Evolutionary conservation across 1,139 yeast genomes (phyloP).

Genomic region (Diutina sp.): DNA sequence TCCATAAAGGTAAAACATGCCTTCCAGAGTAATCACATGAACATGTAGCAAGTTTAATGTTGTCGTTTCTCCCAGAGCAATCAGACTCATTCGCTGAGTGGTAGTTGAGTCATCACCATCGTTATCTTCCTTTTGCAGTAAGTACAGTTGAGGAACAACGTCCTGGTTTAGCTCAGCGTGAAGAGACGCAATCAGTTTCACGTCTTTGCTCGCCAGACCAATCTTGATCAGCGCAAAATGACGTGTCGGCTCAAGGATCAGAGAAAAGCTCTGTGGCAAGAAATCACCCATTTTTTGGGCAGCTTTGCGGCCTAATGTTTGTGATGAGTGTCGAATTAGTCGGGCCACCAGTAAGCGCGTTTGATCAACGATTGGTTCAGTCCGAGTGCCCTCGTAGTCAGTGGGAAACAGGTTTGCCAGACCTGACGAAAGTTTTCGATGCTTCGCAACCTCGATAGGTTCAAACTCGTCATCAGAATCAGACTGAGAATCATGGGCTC

Average conservation of each 20-base stretch:
- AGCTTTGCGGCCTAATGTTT: slow-evolving; percentile 55
- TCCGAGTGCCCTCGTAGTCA: slow-evolving; percentile 17
- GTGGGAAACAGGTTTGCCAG: slow-evolving; percentile 15
- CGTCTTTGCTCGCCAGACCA: slow-evolving; percentile 49
- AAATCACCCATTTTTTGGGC: slow-evolving; percentile 85
- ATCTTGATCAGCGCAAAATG: slow-evolving; percentile 90
- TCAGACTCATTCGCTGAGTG: slow-evolving; percentile 3
- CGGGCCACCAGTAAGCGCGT: slow-evolving; percentile 63
- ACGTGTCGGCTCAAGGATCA: slow-evolving; percentile 81
- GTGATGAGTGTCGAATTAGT: slow-evolving; percentile 35
- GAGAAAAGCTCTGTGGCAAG: slow-evolving; percentile 72
- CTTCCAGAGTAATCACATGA: slow-evolving; percentile 79
- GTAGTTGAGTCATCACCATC: slow-evolving; percentile 6
- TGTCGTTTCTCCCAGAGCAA: slow-evolving; percentile 17
- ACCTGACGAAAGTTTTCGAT: slow-evolving; percentile 26
- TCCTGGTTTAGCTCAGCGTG: slow-evolving; percentile 25
- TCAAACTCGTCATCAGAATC: slow-evolving; percentile 13
- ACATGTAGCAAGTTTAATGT: slow-evolving; percentile 47
- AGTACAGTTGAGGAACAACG: slow-evolving; percentile 22
- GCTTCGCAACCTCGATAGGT: slow-evolving; percentile 6
- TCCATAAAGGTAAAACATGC: slow-evolving; percentile 74
- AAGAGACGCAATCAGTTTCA: slow-evolving; percentile 50
- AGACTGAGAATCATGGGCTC: slow-evolving; percentile 13
- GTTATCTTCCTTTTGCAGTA: slow-evolving; percentile 9
- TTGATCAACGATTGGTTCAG: slow-evolving; percentile 59